A percentile compares a stretch with the other conserved stretches of the same genome.
These are phyloP conservation scores for Scheffersomyces stambukii DNA, from an alignment of 1,139 yeast species.

Conservation along the genomic window DNA sequence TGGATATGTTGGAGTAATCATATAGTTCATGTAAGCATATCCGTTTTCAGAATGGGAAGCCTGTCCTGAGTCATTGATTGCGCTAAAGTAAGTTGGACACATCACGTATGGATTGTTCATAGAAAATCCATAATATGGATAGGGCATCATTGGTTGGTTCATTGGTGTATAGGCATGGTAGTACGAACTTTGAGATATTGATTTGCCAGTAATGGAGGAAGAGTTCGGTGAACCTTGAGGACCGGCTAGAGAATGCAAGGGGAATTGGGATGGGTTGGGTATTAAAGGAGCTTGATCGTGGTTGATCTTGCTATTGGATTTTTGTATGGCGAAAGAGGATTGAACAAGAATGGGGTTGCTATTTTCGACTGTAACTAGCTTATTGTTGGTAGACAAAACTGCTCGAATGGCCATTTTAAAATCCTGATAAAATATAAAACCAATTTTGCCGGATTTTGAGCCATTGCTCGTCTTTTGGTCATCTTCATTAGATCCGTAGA, in stretches of 20 bases:
- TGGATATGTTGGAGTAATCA: too few species aligned
- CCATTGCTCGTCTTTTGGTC: too few species aligned
- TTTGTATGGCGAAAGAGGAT: constrained; percentile 41
- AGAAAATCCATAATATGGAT: constrained; percentile 12
- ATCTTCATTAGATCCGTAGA: constrained; percentile 21
- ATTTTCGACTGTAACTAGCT: constrained; percentile 14
- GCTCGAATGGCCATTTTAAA: constrained; percentile 39
- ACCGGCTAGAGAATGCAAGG: too few species aligned
- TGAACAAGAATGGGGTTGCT: constrained; percentile 25
- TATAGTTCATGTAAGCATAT: too few species aligned
- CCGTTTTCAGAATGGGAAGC: too few species aligned
- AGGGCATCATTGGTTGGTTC: constrained; percentile 12
- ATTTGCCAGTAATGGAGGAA: too few species aligned
- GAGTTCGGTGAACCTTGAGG: too few species aligned
- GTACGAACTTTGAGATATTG: background rate
- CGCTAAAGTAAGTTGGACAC: too few species aligned
- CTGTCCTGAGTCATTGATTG: too few species aligned
- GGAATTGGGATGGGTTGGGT: constrained; percentile 1
- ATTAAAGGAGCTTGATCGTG: background rate
- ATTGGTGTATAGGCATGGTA: too few species aligned
- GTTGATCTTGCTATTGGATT: constrained; percentile 10
- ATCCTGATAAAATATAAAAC: constrained; percentile 37
- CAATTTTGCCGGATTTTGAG: constrained; percentile 42
- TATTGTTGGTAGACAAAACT: constrained; percentile 35
- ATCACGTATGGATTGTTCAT: constrained; percentile 12